Base-by-base conservation (phyloP, 352 stramenopile genomes). In the Aphanomyces cochlioides region DNA sequence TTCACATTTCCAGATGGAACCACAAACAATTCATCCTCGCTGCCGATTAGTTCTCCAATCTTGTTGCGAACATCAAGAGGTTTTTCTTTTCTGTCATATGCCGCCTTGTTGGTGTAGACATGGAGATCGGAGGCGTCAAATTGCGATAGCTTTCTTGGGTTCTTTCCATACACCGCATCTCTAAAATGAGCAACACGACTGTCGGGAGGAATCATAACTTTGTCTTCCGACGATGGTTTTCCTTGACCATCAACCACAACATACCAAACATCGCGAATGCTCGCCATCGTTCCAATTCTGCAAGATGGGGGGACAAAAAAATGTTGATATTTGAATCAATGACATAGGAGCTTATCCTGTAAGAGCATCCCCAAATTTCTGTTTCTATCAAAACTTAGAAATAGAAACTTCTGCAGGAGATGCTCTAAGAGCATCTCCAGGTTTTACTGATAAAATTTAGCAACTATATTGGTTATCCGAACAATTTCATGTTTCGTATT, bases 311-410 rank as follows among this genome's bases (percentile, higher is more conserved):
- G 43, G 43, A 8, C 43, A 48, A 48, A 48, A 48, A 15, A 48
- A 48, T 48, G 43, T 48, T 48, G 43, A 48, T 48, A 15, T 48
- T 48, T 48, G 43, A 48, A 48, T 15, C 43, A 48, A 48, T 48
- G 8, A 48, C 8, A 48, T 48, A 15, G 43, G 43, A 48, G 43
- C 43, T 15, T 48, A n/a, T n/a, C n/a, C n/a, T n/a, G n/a, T n/a
- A n/a, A n/a, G n/a, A n/a, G n/a, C n/a, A n/a, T n/a, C n/a, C n/a
- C n/a, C n/a, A n/a, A n/a, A n/a, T n/a, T n/a, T n/a, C n/a, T n/a
- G n/a, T n/a, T n/a, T n/a, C n/a, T n/a, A n/a, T n/a, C n/a, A n/a
- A n/a, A n/a, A n/a, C n/a, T n/a, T n/a, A n/a, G n/a, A n/a, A n/a
- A n/a, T n/a, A n/a, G n/a, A n/a, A n/a, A n/a, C n/a, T n/a, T n/a